Evolutionary conservation across 768 basidiomycete genomes (phyloP), one percentile per base, ranked within the genome.

Genomic region (Pholiota microspora): DNA sequence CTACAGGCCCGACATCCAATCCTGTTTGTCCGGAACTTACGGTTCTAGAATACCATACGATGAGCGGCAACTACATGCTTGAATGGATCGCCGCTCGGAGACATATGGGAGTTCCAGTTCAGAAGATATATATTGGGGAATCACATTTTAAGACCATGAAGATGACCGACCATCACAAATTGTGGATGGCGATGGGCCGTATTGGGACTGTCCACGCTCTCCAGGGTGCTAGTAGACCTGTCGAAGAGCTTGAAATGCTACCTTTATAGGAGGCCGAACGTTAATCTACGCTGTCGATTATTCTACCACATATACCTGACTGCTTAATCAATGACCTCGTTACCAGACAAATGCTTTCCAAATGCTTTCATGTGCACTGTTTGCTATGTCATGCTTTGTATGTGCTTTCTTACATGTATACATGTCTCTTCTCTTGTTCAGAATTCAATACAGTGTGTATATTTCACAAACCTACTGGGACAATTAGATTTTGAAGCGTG

Each of bases 61-160:
- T 75, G 34, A 62, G 72, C 3, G 51, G 70, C 2, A 42, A 45
- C 23, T 45, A 64, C 6, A 66, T 84, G 27, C 63, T 66, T 31
- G 53, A 58, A 23, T 79, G 79, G 64, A 71, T 69, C 15, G 49
- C 54, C 2, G 59, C 63, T 48, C 73, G 84, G 57, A 66, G 61
- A 40, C 49, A 47, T 2, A 58, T 78, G 27, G 77, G 75, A 7
- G 62, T 64, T n/a, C 82, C 83, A 18, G 58, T 86, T 51, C 64
- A 65, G 57, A 81, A 74, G 60, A 63, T 82, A n/a, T 86, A 82
- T 62, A 59, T 83, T 36, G 55, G 64, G 2, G 66, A 66, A 5
- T 56, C 68, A 18, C 38, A 73, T 13, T 16, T 18, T n/a, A 15
- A n/a, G n/a, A 27, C 18, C 8, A 28, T 44, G 12, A 9, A 27